Conservation (phyloP, 2,329 filamentous ascomycete genomes). For the Fusarium chaquense region DNA sequence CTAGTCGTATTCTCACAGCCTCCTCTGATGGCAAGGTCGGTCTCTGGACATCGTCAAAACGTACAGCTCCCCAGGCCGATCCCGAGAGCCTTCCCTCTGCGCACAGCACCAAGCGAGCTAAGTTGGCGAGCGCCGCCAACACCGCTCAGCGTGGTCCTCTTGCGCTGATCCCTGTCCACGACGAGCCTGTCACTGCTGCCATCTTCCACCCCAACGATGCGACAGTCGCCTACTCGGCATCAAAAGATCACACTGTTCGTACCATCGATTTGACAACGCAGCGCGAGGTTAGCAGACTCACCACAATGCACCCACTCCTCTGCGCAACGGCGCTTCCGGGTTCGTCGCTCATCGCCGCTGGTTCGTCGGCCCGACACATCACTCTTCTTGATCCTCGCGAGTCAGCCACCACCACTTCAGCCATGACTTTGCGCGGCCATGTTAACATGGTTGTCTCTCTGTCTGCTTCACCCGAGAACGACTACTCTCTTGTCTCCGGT, state of each 20-base stretch:
- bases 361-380: constrained; percentile 87
- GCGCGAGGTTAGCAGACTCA: constrained; percentile 81
- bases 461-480: constrained; percentile 69
- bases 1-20: constrained; percentile 84
- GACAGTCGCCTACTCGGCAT: constrained; percentile 91
- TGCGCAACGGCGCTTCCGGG: constrained; percentile 80
- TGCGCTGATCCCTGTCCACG: constrained; percentile 77
- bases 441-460: constrained; percentile 75
- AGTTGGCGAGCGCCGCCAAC: constrained; percentile 61
- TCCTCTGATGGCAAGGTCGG: constrained; percentile 86
- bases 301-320: constrained; percentile 85
- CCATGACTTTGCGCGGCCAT: constrained; percentile 93
- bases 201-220: constrained; percentile 87
- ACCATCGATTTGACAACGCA: constrained; percentile 92
- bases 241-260: constrained; percentile 89
- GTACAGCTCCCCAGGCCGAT: constrained; percentile 79
- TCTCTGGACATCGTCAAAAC: constrained; percentile 88
- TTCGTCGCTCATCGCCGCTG: constrained; percentile 74
- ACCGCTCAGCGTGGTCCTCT: constrained; percentile 83
- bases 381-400: constrained; percentile 92
- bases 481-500: constrained; percentile 88
- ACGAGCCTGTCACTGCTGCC: constrained; percentile 79
- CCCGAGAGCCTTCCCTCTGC: constrained; percentile 75
- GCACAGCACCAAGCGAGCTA: constrained; percentile 80
- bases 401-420: constrained; percentile 78